These are phyloP conservation scores for Colletotrichum siamense DNA, from an alignment of 2,329 filamentous ascomycete species.

Conservation along the genomic window DNA sequence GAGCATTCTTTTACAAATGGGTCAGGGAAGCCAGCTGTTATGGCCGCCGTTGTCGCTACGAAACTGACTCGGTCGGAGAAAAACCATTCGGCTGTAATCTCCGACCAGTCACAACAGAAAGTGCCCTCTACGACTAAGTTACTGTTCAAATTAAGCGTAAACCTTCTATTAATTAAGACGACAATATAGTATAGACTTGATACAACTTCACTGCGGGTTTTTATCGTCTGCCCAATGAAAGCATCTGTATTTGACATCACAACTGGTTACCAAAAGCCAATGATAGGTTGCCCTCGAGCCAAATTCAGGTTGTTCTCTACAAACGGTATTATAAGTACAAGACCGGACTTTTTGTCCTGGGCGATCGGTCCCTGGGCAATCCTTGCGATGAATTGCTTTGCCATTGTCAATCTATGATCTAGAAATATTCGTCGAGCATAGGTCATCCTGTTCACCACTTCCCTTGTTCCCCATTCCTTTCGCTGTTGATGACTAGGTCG, in stretches of 20 bases:
- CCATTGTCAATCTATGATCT: not conserved
- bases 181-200: no score
- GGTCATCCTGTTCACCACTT: no score
- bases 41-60: not conserved
- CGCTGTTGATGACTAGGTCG: not conserved
- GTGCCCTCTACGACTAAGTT: no score
- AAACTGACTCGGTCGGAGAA: not conserved
- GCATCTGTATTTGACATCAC: no score
- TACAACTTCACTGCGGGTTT: no score
- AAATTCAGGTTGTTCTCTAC: not conserved
- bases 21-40: not conserved
- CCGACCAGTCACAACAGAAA: no score
- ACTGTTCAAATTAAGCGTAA: no score
- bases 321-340: not conserved
- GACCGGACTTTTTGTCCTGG: accelerated
- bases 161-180: no score
- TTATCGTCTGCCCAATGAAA: no score
- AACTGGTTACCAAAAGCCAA: not conserved
- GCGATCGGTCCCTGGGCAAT: accelerated
- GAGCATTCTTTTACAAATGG: accelerated
- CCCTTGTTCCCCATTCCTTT: accelerated
- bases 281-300: not conserved
- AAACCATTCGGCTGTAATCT: not conserved
- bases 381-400: not conserved
- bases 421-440: accelerated